A percentile compares a stretch with the other conserved stretches of the same genome.
These are phyloP conservation scores for Candida dubliniensis DNA, from an alignment of 1,139 yeast species.

Conservation along the genomic window DNA sequence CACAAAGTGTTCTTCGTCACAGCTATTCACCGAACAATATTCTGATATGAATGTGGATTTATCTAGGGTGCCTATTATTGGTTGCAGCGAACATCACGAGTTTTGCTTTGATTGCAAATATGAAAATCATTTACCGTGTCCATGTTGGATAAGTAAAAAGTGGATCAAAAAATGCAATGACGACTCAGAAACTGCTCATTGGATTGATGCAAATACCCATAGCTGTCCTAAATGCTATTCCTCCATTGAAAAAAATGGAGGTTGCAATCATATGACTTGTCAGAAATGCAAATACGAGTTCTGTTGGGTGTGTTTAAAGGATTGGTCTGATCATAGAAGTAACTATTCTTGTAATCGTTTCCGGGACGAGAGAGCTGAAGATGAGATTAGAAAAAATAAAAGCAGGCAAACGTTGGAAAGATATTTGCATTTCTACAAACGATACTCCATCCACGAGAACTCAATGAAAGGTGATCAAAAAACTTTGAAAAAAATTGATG, in stretches of 20 bases:
- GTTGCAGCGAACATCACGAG: constrained; percentile 64
- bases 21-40: constrained; percentile 21
- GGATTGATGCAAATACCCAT: constrained; percentile 89
- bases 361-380: constrained; percentile 28
- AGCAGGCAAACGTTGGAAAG: constrained; percentile 53
- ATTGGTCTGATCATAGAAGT: constrained; percentile 74
- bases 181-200: constrained; percentile 85
- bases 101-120: constrained; percentile 80
- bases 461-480: constrained; percentile 74
- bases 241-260: constrained; percentile 83
- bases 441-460: constrained; percentile 74
- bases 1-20: not conserved
- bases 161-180: constrained; percentile 85
- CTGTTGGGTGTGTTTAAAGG: constrained; percentile 89
- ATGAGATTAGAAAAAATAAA: constrained; percentile 32
- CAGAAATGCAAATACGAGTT: constrained; percentile 74
- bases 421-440: constrained; percentile 74
- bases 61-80: constrained; percentile 56
- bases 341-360: constrained; percentile 68
- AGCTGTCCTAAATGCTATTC: constrained; percentile 71
- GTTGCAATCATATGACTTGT: constrained; percentile 96
- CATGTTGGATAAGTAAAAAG: constrained; percentile 64
- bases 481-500: constrained; percentile 62
- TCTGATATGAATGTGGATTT: constrained; percentile 21
- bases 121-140: constrained; percentile 82